A percentile compares a stretch with the other conserved stretches of the same genome.
phyloP scores from a whole-genome alignment of 768 basidiomycete genomes.

The Suillus cothurnatus region DNA sequence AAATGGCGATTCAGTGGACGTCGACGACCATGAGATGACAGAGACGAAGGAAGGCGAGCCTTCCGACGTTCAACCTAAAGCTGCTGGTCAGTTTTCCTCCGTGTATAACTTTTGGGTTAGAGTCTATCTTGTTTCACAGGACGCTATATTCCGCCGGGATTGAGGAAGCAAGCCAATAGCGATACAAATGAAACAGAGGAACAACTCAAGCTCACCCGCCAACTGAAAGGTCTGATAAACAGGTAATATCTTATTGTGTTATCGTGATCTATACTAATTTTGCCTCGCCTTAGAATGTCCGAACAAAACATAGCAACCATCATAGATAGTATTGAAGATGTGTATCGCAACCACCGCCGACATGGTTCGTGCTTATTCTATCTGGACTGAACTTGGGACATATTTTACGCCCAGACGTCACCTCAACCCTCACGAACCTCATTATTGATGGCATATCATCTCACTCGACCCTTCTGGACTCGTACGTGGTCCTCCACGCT shows the following conservation, averaged over 20 bases:
- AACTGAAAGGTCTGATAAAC: slow-evolving; percentile 87
- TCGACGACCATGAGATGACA: not conserved
- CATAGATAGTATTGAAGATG: slow-evolving; percentile 68
- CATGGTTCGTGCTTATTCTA: slow-evolving; percentile 55
- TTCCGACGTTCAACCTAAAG: not conserved
- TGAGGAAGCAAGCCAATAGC: slow-evolving; percentile 54
- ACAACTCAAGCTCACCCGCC: slow-evolving; percentile 62
- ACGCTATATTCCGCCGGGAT: slow-evolving; percentile 82
- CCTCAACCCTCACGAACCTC: slow-evolving; percentile 72
- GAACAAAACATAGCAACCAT: slow-evolving; percentile 86
- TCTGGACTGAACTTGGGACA: slow-evolving; percentile 13
- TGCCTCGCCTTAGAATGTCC: slow-evolving; percentile 62
- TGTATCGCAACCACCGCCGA: slow-evolving; percentile 76
- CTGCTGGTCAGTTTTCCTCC: not conserved
- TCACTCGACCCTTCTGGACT: slow-evolving; percentile 81
- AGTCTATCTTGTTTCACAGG: slow-evolving; percentile 25
- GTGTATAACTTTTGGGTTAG: not conserved
- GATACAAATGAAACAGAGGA: slow-evolving; percentile 38
- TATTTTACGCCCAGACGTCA: slow-evolving; percentile 60
- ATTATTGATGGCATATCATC: slow-evolving; percentile 80
- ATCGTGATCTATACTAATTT: slow-evolving; percentile 7
- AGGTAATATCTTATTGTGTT: slow-evolving; percentile 46
- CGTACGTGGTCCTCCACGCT: slow-evolving; percentile 87
- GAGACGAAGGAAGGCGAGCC: not conserved
- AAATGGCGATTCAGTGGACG: not conserved